Conservation (phyloP, 1,284 basidiomycete species). For the Lentinus polychrous region DNA sequence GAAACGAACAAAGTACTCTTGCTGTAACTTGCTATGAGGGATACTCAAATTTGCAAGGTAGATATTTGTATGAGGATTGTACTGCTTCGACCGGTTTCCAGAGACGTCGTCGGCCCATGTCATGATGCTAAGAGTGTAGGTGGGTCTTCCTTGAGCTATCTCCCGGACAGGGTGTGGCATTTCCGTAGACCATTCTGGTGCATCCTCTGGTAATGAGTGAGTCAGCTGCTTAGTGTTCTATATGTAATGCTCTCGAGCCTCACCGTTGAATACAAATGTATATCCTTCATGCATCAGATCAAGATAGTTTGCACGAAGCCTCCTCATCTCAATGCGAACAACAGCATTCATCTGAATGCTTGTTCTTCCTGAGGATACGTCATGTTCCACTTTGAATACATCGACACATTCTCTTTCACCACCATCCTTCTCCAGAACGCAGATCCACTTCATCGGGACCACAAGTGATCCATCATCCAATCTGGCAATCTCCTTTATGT, state of each 20-base stretch:
- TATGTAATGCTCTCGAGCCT: not conserved
- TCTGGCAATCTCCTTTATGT: conserved; percentile 24
- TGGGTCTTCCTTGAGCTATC: conserved; percentile 10
- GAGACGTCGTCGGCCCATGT: conserved; percentile 28
- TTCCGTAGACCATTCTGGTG: not conserved
- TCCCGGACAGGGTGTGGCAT: conserved; percentile 10
- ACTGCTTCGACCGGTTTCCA: conserved; percentile 26
- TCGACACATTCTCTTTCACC: not conserved
- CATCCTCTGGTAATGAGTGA: not conserved
- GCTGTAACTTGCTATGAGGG: conserved; percentile 21
- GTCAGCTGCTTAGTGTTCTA: not conserved
- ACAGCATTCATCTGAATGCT: not conserved
- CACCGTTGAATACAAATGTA: conserved; percentile 2
- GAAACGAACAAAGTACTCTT: conserved; percentile 30
- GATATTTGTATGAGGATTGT: conserved; percentile 25
- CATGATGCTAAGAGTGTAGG: conserved; percentile 12
- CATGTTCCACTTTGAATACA: not conserved
- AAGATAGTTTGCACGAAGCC: conserved; percentile 4
- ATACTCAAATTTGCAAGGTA: conserved; percentile 19
- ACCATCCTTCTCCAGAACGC: not conserved
- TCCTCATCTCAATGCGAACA: not conserved
- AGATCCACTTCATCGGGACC: conserved; percentile 16
- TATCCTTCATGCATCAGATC: conserved; percentile 4
- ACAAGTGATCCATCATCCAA: conserved; percentile 16
- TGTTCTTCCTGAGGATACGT: not conserved